Conservation (phyloP, 2,329 filamentous ascomycete genomes). For the Calonectria naviculata region DNA sequence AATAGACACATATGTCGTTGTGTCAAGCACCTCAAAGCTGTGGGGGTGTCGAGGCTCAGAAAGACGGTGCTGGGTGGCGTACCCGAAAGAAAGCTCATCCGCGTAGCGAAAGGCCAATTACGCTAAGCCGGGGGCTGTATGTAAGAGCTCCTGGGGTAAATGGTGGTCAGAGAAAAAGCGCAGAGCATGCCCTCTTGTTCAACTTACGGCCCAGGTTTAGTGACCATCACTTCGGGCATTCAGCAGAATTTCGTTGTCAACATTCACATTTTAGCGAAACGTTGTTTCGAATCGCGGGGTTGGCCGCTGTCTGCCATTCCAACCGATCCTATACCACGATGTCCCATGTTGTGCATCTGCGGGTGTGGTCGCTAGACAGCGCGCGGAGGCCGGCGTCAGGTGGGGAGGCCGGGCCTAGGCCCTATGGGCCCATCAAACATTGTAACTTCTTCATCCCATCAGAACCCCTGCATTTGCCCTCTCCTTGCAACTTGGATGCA, state of each 20-base stretch:
- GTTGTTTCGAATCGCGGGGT: neutral
- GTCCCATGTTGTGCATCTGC: neutral
- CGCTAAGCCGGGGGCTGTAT: neutral
- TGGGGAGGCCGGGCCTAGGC: neutral
- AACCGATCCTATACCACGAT: neutral
- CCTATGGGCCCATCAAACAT: neutral
- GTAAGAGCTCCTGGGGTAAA: too few species aligned
- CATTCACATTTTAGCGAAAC: neutral
- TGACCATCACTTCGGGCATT: neutral
- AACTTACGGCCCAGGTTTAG: neutral
- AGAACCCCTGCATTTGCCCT: neutral
- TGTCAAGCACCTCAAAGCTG: neutral
- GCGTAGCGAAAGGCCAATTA: neutral
- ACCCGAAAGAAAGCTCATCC: neutral
- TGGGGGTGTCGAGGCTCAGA: conserved; percentile 7
- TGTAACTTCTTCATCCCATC: conserved; percentile 3
- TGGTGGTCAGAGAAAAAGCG: neutral
- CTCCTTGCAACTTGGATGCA: neutral
- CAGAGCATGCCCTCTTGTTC: neutral
- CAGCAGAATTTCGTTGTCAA: neutral
- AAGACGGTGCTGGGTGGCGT: neutral
- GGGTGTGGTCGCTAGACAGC: neutral
- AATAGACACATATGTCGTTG: neutral
- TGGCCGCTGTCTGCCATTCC: neutral
- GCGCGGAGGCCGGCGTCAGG: conserved; percentile 4